Conservation (phyloP, 2,329 filamentous ascomycete genomes). For the Trichophyton verrucosum region DNA sequence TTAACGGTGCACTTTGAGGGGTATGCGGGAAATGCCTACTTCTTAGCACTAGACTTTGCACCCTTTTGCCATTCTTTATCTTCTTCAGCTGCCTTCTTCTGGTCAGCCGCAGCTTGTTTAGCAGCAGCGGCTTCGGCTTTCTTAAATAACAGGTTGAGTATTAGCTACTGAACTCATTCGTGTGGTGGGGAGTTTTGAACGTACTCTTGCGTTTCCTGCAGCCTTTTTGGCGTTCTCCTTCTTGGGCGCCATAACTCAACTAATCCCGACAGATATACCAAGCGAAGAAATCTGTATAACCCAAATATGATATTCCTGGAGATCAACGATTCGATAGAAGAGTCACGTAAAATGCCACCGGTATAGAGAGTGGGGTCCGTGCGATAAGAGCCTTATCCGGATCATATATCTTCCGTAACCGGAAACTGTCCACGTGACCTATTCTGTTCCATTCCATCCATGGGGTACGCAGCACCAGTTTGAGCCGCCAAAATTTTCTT, state of each 20-base stretch:
- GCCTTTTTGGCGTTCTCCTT: constrained; percentile 80
- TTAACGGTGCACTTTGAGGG: constrained; percentile 2
- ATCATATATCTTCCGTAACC: neutral
- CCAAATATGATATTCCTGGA: neutral
- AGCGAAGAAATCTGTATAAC: neutral
- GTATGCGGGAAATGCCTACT: constrained; percentile 46
- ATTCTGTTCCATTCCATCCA: too few species aligned
- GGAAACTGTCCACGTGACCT: neutral
- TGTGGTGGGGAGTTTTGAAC: constrained; percentile 5
- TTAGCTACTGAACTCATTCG: neutral
- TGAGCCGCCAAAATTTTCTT: neutral
- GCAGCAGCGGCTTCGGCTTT: constrained; percentile 78
- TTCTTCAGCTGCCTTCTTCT: constrained; percentile 55
- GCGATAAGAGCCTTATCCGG: constrained; percentile 3
- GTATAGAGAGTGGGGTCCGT: neutral
- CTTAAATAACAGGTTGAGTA: constrained; percentile 24
- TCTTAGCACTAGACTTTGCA: constrained; percentile 72
- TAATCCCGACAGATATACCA: too few species aligned
- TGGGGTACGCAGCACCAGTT: neutral
- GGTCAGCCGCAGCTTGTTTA: constrained; percentile 61
- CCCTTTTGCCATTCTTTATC: constrained; percentile 73
- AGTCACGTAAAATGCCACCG: neutral
- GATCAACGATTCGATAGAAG: neutral
- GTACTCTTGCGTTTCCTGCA: constrained; percentile 59
- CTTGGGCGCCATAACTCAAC: constrained; percentile 56